Base-by-base conservation (phyloP, 192 early-diverging fungal species). In the Entomortierella parvispora region DNA sequence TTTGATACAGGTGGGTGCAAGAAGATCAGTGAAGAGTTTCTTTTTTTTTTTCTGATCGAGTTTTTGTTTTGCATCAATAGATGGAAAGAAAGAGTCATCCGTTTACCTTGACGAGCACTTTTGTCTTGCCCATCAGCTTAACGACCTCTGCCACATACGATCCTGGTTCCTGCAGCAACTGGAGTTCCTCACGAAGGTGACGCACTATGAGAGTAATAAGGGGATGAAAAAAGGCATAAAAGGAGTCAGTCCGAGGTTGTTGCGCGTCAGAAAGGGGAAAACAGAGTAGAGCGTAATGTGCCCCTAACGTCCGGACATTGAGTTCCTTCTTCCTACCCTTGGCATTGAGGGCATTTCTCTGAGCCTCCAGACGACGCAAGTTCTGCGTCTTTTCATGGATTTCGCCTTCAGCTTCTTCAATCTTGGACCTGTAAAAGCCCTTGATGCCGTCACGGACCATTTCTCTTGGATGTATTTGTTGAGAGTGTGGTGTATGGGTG, bases 101-200 rank as follows among this genome's bases (percentile, higher is more conserved):
- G n/a, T n/a, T n/a, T 83, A 85, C 85, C 89, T 93, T 94, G 58
- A 95, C 90, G 4, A 93, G 84, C 25, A 92, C 93, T 82, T 97
- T 97, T 61, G 95, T 96, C 87, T 98, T 98, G 72, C 96, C 97
- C 90, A 99, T 99, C 34, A 97, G 84, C 79, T 99, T 99, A 32
- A 98, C 92, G 10, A 99, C 96, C 83, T 99, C 97, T 62, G 94
- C 97, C 46, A 98, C 95, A 79, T 94, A 95, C 20, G 93, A 92
- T 10, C 95, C 96, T 28, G 95, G 95, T 70, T 99, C 97, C 80
- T 99, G 97, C 14, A 99, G 86, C 59, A 99, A 86, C 68, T 96
- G 94, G 25, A 99, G 87, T 79, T 99, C 97, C 68, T 99, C 97
- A 49, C 95, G 90, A 31, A 99, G 87, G 50, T 97, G 85, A 49